Base-by-base conservation (phyloP, 108 stramenopile genomes). In the Nitzschia sp. region DNA sequence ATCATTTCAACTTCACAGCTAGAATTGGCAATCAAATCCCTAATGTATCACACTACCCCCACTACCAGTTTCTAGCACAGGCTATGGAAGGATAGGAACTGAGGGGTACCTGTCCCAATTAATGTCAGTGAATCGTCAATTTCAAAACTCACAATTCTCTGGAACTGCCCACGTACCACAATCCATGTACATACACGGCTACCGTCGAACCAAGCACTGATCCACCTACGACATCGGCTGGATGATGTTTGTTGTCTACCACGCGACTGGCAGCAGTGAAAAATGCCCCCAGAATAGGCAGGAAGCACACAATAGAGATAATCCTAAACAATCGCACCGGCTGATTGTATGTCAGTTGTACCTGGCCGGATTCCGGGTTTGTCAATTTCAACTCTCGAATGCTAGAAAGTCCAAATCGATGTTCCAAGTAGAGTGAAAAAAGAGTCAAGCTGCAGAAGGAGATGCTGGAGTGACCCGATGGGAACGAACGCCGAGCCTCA, bases 141-240 rank as follows among this genome's bases (percentile, higher is more conserved):
- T 34, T 34, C 5, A 3, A n/a, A 5, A 34, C 29, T 3, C 29
- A 34, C 29, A 34, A 3, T 3, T 34, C 29, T 3, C 29, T 3
- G 29, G 3, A 34, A 34, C 29, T 34, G 3, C 5, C 5, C 17
- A 14, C 65, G 19, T 54, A 80, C 83, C 83, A 85, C 19, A 78
- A 29, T 39, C 65, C 22, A 57, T 78, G 71, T 0, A 55, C 37
- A 41, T 72, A 66, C 1, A 15, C 15, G 10, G 78, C 84, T 58
- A 77, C 58, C 38, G 72, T 29, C 29, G 64, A 69, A 51, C 87
- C 84, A 7, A 88, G 41, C 11, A 85, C 17, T 1, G 83, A 41
- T 8, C 87, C 87, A n/a, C 61, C 80, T 6, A 85, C 67, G 22
- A 88, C 72, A 72, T 88, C 87, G 8, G 87, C 84, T 3, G 87